A percentile compares a stretch with the other conserved stretches of the same genome.
These are phyloP conservation scores for Metschnikowia koreensis DNA, from an alignment of 805 yeast species.

Conservation along the genomic window DNA sequence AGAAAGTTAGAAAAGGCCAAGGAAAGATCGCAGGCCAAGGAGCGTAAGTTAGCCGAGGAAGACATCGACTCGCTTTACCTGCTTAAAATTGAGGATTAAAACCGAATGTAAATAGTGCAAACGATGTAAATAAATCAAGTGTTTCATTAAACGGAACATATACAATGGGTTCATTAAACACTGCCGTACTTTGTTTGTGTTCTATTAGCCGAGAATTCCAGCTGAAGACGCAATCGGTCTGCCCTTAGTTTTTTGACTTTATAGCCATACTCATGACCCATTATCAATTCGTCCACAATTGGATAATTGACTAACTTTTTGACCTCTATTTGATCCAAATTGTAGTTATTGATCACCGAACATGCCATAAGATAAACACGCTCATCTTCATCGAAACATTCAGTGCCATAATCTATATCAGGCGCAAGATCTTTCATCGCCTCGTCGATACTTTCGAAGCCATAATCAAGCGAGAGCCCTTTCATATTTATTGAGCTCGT, in stretches of 20 bases:
- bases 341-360: constrained; percentile 21
- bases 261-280: constrained; percentile 41
- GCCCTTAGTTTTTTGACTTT: constrained; percentile 39
- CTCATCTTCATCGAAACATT: constrained; percentile 41
- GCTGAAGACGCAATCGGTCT: constrained; percentile 20
- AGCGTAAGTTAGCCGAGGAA: constrained; percentile 23
- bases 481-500: constrained; percentile 6
- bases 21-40: constrained; percentile 19
- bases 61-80: constrained; percentile 42
- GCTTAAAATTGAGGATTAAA: constrained; percentile 39
- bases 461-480: constrained; percentile 4
- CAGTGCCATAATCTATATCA: constrained; percentile 31
- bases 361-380: constrained; percentile 30
- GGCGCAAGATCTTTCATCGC: constrained; percentile 17
- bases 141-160: constrained; percentile 17
- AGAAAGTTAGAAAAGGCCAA: constrained; percentile 18
- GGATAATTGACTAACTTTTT: constrained; percentile 41
- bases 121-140: constrained; percentile 8
- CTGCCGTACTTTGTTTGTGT: constrained; percentile 14
- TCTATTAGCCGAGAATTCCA: constrained; percentile 11
- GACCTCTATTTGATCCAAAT: constrained; percentile 30
- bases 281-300: constrained; percentile 40
- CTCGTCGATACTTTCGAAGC: constrained; percentile 21
- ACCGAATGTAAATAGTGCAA: constrained; percentile 5
- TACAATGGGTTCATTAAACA: constrained; percentile 21